Base-by-base conservation (phyloP, 2,329 filamentous ascomycete genomes). In the Diplodia corticola region DNA sequence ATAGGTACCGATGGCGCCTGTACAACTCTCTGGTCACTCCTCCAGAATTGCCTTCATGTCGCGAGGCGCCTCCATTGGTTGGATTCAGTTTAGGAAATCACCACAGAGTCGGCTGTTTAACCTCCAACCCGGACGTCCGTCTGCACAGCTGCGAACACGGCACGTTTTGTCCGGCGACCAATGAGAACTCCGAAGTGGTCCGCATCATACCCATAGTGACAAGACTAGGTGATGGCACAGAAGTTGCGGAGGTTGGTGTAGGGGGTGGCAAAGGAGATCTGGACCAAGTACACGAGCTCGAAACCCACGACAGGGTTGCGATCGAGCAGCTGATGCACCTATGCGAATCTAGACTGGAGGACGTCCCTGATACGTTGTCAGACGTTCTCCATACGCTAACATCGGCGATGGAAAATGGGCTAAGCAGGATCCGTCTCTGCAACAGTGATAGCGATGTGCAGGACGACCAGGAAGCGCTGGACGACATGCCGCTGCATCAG, bases 111-210 rank as follows among this genome's bases (percentile, higher is more conserved):
- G 93, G 93, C 2, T 95, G 90, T 72, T 79, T 97, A 28, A 96
- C 91, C 0, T 80, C 80, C 0, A 81, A 89, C 26, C 76, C 84
- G 26, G 79, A 81, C 22, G 87, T 86, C 0, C 86, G 90, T 2
- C 82, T 98, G 6, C 94, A 98, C 76, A 96, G 92, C 72, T 97
- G 94, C 71, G 93, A 96, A 72, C 89, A 87, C 69, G 91, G 88
- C 0, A 86, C 85, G 67, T 82, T 84, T 24, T 92, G 90, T 70
- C 72, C 79, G 0, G 79, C 83, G 0, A 70, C 88, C 60, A 79
- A 79, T 44, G 6, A 74, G 78, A 1, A 74, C 22, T 65, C 67
- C 10, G 81, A 84, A 0, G 84, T 91, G 0, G 89, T 97, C 6
- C 89, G 86, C 73, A 94, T 97, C 63, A 87, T 86, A 6, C 93